Evolutionary conservation across 2,329 filamentous ascomycete species (phyloP).

Genomic region (Cryphonectria japonica): DNA sequence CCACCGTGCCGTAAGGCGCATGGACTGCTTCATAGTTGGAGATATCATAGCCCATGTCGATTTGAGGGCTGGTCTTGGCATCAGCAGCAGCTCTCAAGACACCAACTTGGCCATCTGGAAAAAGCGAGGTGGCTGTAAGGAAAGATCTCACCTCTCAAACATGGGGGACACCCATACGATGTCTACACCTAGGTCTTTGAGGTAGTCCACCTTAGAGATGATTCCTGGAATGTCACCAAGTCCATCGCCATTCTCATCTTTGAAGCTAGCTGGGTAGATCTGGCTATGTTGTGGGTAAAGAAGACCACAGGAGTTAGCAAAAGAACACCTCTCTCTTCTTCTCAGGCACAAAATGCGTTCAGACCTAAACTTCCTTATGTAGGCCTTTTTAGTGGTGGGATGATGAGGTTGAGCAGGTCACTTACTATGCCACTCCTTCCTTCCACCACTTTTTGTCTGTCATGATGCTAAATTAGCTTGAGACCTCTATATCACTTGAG

Average conservation of each 20-base stretch:
- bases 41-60: conserved; percentile 66
- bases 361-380: not conserved
- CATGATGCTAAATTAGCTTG: not conserved
- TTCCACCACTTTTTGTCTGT: conserved; percentile 29
- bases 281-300: conserved; percentile 38
- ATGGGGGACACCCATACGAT: conserved; percentile 51
- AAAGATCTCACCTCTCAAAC: conserved; percentile 30
- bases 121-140: too few species aligned
- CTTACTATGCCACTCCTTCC: conserved; percentile 29
- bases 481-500: not conserved
- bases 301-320: not conserved
- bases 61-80: conserved; percentile 40
- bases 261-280: conserved; percentile 61
- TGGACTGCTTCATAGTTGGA: conserved; percentile 66
- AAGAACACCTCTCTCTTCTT: not conserved
- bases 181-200: conserved; percentile 53
- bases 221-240: conserved; percentile 58
- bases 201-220: conserved; percentile 56
- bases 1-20: conserved; percentile 65
- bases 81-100: not conserved
- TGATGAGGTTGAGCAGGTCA: not conserved
- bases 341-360: not conserved
- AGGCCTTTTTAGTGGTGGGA: not conserved
- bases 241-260: conserved; percentile 58
- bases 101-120: not conserved